Percentiles rank a stretch among this genome's conserved stretches.
Conservation (phyloP, 2,329 filamentous ascomycete species). For the Fusarium brachygibbosum region DNA sequence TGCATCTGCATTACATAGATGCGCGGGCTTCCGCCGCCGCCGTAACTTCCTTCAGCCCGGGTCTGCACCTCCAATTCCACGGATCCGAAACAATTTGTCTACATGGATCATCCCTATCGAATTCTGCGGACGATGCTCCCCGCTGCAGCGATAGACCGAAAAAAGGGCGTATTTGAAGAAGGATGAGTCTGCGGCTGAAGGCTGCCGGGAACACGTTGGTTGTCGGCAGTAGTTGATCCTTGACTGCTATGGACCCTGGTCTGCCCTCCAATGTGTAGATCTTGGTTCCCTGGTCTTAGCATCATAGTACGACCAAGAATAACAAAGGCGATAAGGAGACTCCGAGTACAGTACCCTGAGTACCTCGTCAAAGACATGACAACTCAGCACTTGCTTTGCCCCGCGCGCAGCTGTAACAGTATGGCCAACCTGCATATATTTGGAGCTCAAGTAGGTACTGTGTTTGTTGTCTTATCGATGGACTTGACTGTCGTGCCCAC, state of each 20-base stretch:
- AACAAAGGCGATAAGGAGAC: constrained; percentile 6
- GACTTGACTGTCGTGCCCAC: neutral
- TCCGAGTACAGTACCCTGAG: neutral
- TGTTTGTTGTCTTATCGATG: neutral
- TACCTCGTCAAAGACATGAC: constrained; percentile 32
- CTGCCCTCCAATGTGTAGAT: constrained; percentile 37
- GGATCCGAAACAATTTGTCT: constrained; percentile 10
- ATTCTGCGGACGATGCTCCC: constrained; percentile 4
- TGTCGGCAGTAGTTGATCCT: constrained; percentile 35
- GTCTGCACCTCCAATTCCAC: constrained; percentile 12
- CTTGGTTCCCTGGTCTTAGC: constrained; percentile 31
- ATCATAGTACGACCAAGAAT: constrained; percentile 8
- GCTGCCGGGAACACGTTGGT: constrained; percentile 44
- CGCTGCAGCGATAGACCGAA: neutral
- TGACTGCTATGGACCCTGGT: constrained; percentile 39
- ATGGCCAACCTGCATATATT: constrained; percentile 15
- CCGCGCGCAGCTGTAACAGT: constrained; percentile 23
- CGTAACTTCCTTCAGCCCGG: constrained; percentile 3
- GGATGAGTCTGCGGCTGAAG: constrained; percentile 29
- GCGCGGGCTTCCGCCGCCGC: constrained; percentile 25
- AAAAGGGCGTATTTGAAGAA: constrained; percentile 12
- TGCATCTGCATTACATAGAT: neutral
- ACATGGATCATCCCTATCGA: constrained; percentile 35
- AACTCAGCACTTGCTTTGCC: constrained; percentile 40
- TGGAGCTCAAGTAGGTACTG: constrained; percentile 1